Conservation (phyloP, 495 filamentous ascomycete species). For the Penicillium macrosclerotiorum region DNA sequence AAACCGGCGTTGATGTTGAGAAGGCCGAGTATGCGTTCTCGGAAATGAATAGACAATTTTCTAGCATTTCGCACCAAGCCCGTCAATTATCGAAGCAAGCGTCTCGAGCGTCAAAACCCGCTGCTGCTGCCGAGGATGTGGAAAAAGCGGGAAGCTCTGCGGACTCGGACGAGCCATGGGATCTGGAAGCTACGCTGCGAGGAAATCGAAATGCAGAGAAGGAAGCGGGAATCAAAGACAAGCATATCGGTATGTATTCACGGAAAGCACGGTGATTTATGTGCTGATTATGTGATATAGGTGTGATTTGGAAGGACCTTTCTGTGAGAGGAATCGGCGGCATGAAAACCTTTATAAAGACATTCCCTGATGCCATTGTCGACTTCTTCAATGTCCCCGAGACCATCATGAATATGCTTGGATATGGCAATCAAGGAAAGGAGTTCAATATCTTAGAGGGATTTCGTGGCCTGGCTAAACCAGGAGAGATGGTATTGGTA, state of each 20-base stretch:
- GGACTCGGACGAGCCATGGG: slow-evolving; percentile 58
- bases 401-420: slow-evolving; percentile 56
- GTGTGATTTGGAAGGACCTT: slow-evolving; percentile 76
- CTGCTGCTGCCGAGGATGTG: slow-evolving; percentile 36
- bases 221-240: slow-evolving; percentile 73
- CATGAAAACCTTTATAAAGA: slow-evolving; percentile 72
- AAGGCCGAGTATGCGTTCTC: slow-evolving; percentile 76
- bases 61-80: slow-evolving; percentile 58
- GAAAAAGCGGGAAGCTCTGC: slow-evolving; percentile 50
- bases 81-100: slow-evolving; percentile 42
- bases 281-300: slow-evolving; percentile 25
- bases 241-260: slow-evolving; percentile 57
- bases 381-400: slow-evolving; percentile 72
- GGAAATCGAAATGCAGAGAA: slow-evolving; percentile 67
- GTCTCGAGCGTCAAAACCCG: slow-evolving; percentile 38
- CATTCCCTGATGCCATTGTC: slow-evolving; percentile 78
- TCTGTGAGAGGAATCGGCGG: slow-evolving; percentile 78
- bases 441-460: slow-evolving; percentile 61
- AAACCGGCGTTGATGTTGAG: slow-evolving; percentile 62
- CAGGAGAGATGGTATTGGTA: slow-evolving; percentile 90
- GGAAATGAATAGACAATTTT: slow-evolving; percentile 70
- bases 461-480: slow-evolving; percentile 59
- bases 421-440: slow-evolving; percentile 56
- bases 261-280: not conserved
- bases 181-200: slow-evolving; percentile 66